These are phyloP conservation scores for Bruguiera sexangula DNA, from an alignment of 345 rosid species.

Conservation along the genomic window DNA sequence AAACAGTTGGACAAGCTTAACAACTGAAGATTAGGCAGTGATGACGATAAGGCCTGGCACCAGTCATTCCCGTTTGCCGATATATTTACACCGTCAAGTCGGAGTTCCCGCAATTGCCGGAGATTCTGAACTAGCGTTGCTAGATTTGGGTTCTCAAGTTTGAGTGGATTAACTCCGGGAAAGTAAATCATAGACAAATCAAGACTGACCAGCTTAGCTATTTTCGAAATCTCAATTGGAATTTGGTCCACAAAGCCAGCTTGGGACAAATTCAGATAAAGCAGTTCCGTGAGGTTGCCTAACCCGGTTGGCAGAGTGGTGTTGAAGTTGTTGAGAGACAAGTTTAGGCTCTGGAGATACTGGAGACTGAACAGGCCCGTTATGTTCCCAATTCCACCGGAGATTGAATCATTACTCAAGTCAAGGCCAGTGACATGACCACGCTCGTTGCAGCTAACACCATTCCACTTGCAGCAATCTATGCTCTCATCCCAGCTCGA, in stretches of 20 bases:
- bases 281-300: background rate
- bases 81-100: slow-evolving; percentile 32
- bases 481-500: background rate
- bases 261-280: background rate
- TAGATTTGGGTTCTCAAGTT: slow-evolving; percentile 28
- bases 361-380: background rate
- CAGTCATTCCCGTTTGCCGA: slow-evolving; percentile 18
- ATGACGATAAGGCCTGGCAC: slow-evolving; percentile 33
- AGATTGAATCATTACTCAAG: background rate
- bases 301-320: background rate
- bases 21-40: slow-evolving; percentile 11
- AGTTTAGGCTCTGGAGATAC: slow-evolving; percentile 18
- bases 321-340: slow-evolving; percentile 17
- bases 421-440: slow-evolving; percentile 20
- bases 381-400: background rate
- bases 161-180: background rate
- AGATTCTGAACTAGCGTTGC: slow-evolving; percentile 21
- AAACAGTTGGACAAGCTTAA: slow-evolving; percentile 29
- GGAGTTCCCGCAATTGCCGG: slow-evolving; percentile 11
- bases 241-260: slow-evolving; percentile 1
- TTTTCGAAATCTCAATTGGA: slow-evolving; percentile 4
- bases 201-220: slow-evolving; percentile 30
- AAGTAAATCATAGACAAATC: slow-evolving; percentile 17
- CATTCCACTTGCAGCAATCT: background rate
- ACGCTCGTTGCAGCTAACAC: slow-evolving; percentile 4